A percentile compares a stretch with the other conserved stretches of the same genome.
Evolutionary conservation across 2,329 filamentous ascomycete genomes (phyloP).

Genomic region (Teratosphaeria epicoccoides): DNA sequence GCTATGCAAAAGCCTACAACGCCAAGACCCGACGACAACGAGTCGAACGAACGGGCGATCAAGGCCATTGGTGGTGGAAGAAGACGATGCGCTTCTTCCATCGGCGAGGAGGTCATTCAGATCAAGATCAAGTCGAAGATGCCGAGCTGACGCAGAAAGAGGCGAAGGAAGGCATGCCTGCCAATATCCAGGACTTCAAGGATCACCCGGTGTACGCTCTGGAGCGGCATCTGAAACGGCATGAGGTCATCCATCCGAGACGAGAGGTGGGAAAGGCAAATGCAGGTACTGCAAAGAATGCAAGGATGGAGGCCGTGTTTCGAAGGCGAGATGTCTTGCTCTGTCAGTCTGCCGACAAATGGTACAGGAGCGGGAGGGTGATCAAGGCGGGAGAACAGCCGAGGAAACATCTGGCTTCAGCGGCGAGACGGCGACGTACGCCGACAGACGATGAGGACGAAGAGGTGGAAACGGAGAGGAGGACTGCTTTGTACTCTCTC

Average conservation of each 20-base stretch:
- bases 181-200: slow-evolving; percentile 32
- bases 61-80: slow-evolving; percentile 48
- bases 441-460: slow-evolving; percentile 23
- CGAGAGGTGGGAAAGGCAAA: slow-evolving; percentile 67
- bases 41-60: slow-evolving; percentile 53
- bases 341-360: slow-evolving; percentile 71
- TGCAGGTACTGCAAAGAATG: slow-evolving; percentile 47
- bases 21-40: slow-evolving; percentile 76
- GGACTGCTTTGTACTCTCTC: slow-evolving; percentile 49
- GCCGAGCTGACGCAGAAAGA: slow-evolving; percentile 61
- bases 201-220: slow-evolving; percentile 49
- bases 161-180: slow-evolving; percentile 53
- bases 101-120: slow-evolving; percentile 26
- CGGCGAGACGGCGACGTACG: slow-evolving; percentile 10
- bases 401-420: slow-evolving; percentile 52
- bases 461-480: slow-evolving; percentile 34
- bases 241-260: slow-evolving; percentile 70
- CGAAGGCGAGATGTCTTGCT: slow-evolving; percentile 68
- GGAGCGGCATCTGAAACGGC: slow-evolving; percentile 69
- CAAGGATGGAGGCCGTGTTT: slow-evolving; percentile 65
- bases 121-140: slow-evolving; percentile 76
- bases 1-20: slow-evolving; percentile 81
- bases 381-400: slow-evolving; percentile 71
- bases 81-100: slow-evolving; percentile 38
- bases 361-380: slow-evolving; percentile 73